phyloP scores from a whole-genome alignment of 257 asterid species.

The Solanum piurae region DNA sequence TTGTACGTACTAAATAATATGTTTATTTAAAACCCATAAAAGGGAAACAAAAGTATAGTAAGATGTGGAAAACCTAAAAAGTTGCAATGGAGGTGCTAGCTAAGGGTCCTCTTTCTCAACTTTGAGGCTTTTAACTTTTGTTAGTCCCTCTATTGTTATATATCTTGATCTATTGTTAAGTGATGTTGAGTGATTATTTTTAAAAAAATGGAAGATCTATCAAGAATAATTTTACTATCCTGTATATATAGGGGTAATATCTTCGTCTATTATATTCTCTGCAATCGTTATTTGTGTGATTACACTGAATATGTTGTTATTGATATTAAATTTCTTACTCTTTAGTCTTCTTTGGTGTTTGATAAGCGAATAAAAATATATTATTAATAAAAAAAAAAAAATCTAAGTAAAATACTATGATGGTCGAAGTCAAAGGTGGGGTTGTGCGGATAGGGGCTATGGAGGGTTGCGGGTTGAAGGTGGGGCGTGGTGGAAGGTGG shows the following conservation, averaged over 20 bases:
- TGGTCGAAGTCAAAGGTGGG: not conserved
- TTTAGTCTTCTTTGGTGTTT: not conserved
- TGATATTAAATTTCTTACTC: too few species aligned
- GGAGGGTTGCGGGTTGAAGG: not conserved
- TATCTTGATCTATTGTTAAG: not conserved
- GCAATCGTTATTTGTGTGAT: rapidly evolving
- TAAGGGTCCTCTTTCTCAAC: not conserved
- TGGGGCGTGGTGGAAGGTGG: not conserved
- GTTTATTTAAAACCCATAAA: not conserved
- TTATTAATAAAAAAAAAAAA: not conserved
- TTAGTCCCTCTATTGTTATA: not conserved
- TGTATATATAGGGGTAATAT: not conserved
- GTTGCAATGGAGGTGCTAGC: not conserved
- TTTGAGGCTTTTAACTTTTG: not conserved
- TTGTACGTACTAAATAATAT: not conserved
- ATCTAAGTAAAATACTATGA: not conserved
- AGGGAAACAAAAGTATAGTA: not conserved
- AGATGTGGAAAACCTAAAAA: not conserved
- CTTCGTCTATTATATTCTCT: rapidly evolving
- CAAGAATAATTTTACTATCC: too few species aligned
- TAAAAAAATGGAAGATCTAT: too few species aligned
- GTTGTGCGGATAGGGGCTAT: not conserved
- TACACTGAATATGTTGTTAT: too few species aligned
- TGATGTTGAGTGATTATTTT: not conserved
- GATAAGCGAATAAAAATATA: not conserved